Evolutionary conservation across 805 yeast genomes (phyloP).

Genomic region (Zygosaccharomyces bailii): DNA sequence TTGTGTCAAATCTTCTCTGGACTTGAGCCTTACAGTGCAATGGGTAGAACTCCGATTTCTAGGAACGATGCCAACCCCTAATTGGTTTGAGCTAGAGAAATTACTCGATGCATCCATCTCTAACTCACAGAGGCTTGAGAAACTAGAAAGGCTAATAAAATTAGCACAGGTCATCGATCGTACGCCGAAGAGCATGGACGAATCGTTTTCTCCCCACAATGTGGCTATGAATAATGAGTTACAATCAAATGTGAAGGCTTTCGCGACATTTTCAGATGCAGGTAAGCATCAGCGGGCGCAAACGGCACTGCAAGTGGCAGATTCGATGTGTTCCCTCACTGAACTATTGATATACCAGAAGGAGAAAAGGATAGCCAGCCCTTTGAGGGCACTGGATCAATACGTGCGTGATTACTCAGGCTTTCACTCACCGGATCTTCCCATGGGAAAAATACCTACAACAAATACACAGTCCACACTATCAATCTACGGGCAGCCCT

Average conservation of each 20-base stretch:
- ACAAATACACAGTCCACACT: neutral
- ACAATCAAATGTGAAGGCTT: conserved; percentile 43
- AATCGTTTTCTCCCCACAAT: conserved; percentile 11
- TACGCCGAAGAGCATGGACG: neutral
- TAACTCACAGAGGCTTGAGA: conserved; percentile 18
- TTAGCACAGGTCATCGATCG: conserved; percentile 4
- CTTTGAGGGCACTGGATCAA: conserved; percentile 51
- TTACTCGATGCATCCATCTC: conserved; percentile 34
- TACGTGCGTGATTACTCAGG: conserved; percentile 25
- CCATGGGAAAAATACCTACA: neutral
- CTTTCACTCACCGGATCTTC: neutral
- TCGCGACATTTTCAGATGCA: conserved; percentile 47
- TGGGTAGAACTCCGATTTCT: conserved; percentile 61
- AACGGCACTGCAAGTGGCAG: conserved; percentile 71
- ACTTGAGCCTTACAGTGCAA: conserved; percentile 61
- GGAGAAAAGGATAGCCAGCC: conserved; percentile 47
- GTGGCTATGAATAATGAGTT: conserved; percentile 29
- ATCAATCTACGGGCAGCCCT: neutral
- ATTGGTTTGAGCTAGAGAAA: conserved; percentile 45
- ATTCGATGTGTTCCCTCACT: conserved; percentile 68
- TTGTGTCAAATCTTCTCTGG: conserved; percentile 58
- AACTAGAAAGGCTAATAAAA: conserved; percentile 9
- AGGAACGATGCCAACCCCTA: conserved; percentile 45
- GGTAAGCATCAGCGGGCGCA: conserved; percentile 66
- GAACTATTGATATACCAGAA: conserved; percentile 60